Evolutionary conservation across 768 basidiomycete genomes (phyloP).

Genomic region (Phanerochaete sordida): DNA sequence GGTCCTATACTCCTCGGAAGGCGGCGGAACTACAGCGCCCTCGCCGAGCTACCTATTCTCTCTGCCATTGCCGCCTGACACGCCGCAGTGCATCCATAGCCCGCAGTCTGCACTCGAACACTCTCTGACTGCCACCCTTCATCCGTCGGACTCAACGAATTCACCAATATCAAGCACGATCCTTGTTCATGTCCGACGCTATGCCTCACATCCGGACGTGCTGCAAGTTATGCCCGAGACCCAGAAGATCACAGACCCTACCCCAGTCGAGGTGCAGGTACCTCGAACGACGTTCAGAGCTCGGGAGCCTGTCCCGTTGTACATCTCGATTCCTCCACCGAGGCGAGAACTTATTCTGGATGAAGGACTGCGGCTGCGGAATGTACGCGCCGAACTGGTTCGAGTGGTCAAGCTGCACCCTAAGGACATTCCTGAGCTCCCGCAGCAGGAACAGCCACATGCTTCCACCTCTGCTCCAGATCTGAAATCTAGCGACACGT

Average conservation of each 20-base stretch:
- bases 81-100: constrained; percentile 80
- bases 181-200: constrained; percentile 70
- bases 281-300: constrained; percentile 68
- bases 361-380: constrained; percentile 71
- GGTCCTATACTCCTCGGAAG: constrained; percentile 44
- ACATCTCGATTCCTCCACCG: constrained; percentile 79
- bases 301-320: constrained; percentile 74
- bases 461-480: constrained; percentile 2
- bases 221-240: constrained; percentile 60
- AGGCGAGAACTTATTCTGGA: constrained; percentile 61
- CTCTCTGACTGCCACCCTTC: constrained; percentile 62
- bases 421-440: constrained; percentile 18
- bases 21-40: constrained; percentile 3
- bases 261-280: constrained; percentile 64
- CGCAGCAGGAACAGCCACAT: not conserved
- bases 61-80: constrained; percentile 73
- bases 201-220: constrained; percentile 57
- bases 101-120: constrained; percentile 71
- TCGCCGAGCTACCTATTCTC: constrained; percentile 71
- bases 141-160: constrained; percentile 35
- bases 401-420: constrained; percentile 57
- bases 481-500: not conserved
- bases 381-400: constrained; percentile 76
- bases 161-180: constrained; percentile 54
- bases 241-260: constrained; percentile 56